phyloP scores from a whole-genome alignment of 2,329 filamentous ascomycete species.

The Fusarium euwallaceae region DNA sequence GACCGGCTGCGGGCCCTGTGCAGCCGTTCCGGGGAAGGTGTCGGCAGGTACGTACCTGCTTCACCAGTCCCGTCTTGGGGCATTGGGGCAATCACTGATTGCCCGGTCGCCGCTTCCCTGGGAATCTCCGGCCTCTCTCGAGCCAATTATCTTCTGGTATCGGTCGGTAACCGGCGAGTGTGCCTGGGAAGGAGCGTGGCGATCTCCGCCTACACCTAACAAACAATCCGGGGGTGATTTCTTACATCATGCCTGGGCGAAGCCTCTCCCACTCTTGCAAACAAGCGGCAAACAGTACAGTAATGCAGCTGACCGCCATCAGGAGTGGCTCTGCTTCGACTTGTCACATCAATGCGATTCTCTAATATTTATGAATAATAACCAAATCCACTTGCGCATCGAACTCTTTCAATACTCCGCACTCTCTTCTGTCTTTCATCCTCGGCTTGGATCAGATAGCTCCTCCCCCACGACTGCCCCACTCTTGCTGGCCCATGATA shows the following conservation, averaged over 20 bases:
- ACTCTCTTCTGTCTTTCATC: slow-evolving; percentile 11
- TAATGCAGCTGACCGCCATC: slow-evolving; percentile 30
- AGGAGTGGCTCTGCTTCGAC: not conserved
- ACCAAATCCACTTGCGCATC: not conserved
- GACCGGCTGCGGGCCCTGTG: slow-evolving; percentile 7
- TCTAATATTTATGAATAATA: not conserved
- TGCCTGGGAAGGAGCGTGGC: slow-evolving; percentile 47
- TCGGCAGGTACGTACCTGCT: slow-evolving; percentile 3
- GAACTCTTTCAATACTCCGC: not conserved
- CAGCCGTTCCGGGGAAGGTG: slow-evolving; percentile 35
- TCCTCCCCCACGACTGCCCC: slow-evolving; percentile 25
- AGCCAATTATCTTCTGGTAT: slow-evolving; percentile 19
- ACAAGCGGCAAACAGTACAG: slow-evolving; percentile 29
- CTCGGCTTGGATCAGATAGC: slow-evolving; percentile 25
- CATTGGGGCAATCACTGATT: not conserved
- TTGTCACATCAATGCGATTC: not conserved
- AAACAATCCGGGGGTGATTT: slow-evolving; percentile 18
- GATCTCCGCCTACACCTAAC: slow-evolving; percentile 48
- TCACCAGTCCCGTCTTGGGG: not conserved
- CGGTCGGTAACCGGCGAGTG: slow-evolving; percentile 34
- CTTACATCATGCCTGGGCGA: slow-evolving; percentile 18
- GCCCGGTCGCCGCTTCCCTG: not conserved
- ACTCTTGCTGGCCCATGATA: slow-evolving; percentile 29
- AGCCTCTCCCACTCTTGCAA: slow-evolving; percentile 15
- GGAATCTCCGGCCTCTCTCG: not conserved